These are phyloP conservation scores for Xylaria telfairii DNA, from an alignment of 495 filamentous ascomycete genomes.

Conservation along the genomic window DNA sequence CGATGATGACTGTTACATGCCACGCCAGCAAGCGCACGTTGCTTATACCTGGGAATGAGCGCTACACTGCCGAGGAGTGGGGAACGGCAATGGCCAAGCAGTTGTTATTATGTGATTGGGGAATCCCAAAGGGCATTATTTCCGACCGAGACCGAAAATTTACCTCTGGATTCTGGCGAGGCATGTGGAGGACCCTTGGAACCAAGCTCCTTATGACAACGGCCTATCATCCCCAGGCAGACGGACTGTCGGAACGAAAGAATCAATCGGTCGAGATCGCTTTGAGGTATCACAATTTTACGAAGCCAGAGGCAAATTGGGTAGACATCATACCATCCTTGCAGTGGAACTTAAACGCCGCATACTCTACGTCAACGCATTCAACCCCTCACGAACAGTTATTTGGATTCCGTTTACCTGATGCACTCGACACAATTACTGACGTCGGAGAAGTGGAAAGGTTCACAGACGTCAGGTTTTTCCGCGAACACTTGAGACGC, in stretches of 20 bases:
- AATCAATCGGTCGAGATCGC: background rate
- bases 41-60: background rate
- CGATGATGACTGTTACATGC: background rate
- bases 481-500: background rate
- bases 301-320: background rate
- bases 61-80: background rate
- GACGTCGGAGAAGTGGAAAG: background rate
- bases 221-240: background rate
- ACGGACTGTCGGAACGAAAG: background rate
- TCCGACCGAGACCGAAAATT: background rate
- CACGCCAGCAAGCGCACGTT: background rate
- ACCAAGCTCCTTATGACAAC: background rate
- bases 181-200: background rate
- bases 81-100: background rate
- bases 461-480: background rate
- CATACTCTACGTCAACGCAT: background rate
- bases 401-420: background rate
- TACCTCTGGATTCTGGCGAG: background rate
- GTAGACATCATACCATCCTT: background rate
- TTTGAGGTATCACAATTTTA: background rate
- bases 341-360: background rate
- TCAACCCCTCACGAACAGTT: background rate
- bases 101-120: background rate
- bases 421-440: background rate
- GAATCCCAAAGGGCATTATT: background rate